A percentile compares a stretch with the other conserved stretches of the same genome.
Evolutionary conservation across 1,284 basidiomycete genomes (phyloP).

Genomic region (Grifola frondosa): DNA sequence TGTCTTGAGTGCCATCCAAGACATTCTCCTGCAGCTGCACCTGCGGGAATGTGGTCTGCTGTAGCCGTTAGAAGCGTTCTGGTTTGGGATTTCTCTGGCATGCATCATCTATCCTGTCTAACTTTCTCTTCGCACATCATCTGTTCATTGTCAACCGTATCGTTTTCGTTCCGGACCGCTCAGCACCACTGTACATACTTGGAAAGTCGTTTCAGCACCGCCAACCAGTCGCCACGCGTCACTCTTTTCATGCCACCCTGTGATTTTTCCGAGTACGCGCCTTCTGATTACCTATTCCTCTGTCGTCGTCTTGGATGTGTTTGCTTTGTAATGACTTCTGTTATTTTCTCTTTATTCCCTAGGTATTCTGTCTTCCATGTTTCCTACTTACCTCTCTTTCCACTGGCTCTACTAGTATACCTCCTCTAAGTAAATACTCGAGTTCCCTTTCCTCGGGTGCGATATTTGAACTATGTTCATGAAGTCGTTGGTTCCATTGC

Average conservation of each 20-base stretch:
- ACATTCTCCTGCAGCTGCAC: constrained; percentile 81
- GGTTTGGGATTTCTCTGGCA: constrained; percentile 4
- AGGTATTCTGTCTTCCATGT: constrained; percentile 2
- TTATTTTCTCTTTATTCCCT: constrained; percentile 5
- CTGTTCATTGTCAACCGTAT: constrained; percentile 8
- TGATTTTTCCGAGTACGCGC: constrained; percentile 9
- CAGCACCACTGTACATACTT: constrained; percentile 25
- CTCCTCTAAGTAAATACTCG: constrained; percentile 10
- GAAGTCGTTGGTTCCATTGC: neutral
- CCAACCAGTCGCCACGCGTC: constrained; percentile 16
- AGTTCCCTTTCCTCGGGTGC: neutral
- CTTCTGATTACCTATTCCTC: neutral
- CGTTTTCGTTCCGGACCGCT: constrained; percentile 12
- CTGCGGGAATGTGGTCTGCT: constrained; percentile 84
- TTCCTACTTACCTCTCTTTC: neutral
- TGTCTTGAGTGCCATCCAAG: constrained; percentile 79
- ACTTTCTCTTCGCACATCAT: constrained; percentile 14
- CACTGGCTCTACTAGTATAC: constrained; percentile 12
- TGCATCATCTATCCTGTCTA: constrained; percentile 17
- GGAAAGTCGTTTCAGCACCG: constrained; percentile 16
- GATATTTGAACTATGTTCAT: no score
- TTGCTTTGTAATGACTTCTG: constrained; percentile 17
- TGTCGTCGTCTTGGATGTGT: constrained; percentile 15
- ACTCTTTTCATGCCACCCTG: constrained; percentile 19
- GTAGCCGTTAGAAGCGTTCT: constrained; percentile 34